Evolutionary conservation across 1,284 basidiomycete genomes (phyloP).

Genomic region (Ustilago sp.): DNA sequence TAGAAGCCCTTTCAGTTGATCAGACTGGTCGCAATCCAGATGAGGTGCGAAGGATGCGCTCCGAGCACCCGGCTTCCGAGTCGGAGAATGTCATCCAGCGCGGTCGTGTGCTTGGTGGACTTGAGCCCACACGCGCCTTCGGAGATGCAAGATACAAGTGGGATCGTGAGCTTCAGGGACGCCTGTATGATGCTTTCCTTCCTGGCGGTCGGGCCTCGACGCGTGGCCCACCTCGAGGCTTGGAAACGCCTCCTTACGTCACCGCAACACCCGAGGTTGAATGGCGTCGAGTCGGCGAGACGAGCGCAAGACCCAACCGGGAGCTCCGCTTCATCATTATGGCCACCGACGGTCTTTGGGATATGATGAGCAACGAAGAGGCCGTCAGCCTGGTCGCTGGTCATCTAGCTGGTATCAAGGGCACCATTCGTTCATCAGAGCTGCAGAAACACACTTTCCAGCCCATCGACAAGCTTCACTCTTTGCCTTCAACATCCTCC

Average conservation of each 20-base stretch:
- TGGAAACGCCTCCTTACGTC: conserved; percentile 86
- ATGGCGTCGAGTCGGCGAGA: conserved; percentile 60
- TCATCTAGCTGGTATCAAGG: conserved; percentile 65
- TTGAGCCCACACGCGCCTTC: conserved; percentile 93
- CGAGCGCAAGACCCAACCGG: conserved; percentile 31
- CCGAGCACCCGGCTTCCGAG: conserved; percentile 84
- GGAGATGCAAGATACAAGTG: conserved; percentile 94
- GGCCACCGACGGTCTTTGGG: conserved; percentile 95
- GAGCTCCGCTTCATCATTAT: conserved; percentile 76
- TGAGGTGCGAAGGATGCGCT: conserved; percentile 81
- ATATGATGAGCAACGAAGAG: conserved; percentile 92
- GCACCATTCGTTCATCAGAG: conserved; percentile 56
- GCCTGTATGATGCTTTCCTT: conserved; percentile 70
- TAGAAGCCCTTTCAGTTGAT: conserved; percentile 92
- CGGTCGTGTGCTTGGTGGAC: conserved; percentile 79
- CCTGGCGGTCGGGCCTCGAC: conserved; percentile 52
- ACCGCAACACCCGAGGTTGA: conserved; percentile 79
- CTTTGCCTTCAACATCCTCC: conserved; percentile 16
- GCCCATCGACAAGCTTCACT: conserved; percentile 49
- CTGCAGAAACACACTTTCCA: conserved; percentile 59
- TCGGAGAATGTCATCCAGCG: conserved; percentile 82
- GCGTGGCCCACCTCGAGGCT: conserved; percentile 54
- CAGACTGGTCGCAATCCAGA: conserved; percentile 92
- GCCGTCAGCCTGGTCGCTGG: conserved; percentile 80
- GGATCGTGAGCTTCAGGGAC: conserved; percentile 70